These are phyloP conservation scores for Hanseniaspora clermontiae DNA, from an alignment of 805 yeast genomes.

Conservation along the genomic window DNA sequence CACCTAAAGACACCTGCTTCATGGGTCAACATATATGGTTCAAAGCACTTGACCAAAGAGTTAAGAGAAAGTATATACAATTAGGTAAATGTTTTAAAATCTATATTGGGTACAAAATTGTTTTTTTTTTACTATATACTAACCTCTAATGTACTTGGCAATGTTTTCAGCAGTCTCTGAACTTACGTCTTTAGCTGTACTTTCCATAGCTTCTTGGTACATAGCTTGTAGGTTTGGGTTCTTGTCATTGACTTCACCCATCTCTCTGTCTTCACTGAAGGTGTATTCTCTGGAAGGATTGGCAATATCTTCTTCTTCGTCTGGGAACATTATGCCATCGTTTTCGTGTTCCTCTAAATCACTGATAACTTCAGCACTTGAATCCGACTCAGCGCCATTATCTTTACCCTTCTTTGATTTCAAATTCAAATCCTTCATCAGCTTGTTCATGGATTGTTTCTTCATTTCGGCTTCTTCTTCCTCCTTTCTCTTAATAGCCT, in stretches of 20 bases:
- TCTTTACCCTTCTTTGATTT: constrained; percentile 27
- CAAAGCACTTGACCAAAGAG: constrained; percentile 49
- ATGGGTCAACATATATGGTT: constrained; percentile 81
- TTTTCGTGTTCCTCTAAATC: constrained; percentile 32
- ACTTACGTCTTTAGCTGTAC: constrained; percentile 47
- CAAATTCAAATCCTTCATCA: constrained; percentile 81
- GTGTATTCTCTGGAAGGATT: constrained; percentile 57
- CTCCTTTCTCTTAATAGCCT: constrained; percentile 62
- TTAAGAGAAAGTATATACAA: constrained; percentile 61
- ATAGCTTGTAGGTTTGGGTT: constrained; percentile 45
- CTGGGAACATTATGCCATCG: constrained; percentile 33
- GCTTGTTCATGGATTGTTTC: constrained; percentile 51
- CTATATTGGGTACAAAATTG: not conserved
- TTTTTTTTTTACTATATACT: constrained; percentile 16
- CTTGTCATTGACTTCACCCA: constrained; percentile 40
- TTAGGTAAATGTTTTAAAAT: constrained; percentile 13
- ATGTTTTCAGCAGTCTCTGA: constrained; percentile 60
- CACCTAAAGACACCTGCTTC: constrained; percentile 44
- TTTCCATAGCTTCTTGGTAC: constrained; percentile 61
- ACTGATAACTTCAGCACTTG: constrained; percentile 42
- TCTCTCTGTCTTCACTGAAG: constrained; percentile 49
- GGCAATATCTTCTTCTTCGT: constrained; percentile 30
- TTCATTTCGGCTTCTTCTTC: constrained; percentile 61
- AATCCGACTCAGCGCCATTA: constrained; percentile 38
- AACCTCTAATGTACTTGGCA: constrained; percentile 46